These are phyloP conservation scores for Aureobasidium sp. DNA, from an alignment of 2,329 filamentous ascomycete genomes.

Conservation along the genomic window DNA sequence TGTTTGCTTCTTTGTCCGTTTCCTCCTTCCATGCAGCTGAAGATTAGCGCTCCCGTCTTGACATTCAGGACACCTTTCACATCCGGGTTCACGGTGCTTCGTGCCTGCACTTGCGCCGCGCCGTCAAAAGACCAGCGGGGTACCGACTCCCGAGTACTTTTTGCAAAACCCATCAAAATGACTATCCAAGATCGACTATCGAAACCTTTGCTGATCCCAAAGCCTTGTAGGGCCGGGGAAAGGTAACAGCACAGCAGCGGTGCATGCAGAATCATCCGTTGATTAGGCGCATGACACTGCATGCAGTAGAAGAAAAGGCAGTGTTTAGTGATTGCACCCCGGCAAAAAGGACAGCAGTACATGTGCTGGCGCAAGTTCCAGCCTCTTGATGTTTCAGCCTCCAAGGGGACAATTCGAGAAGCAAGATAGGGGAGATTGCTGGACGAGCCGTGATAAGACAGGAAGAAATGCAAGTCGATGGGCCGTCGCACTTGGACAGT, in stretches of 20 bases:
- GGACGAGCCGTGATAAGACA: not conserved
- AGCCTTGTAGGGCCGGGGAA: not conserved
- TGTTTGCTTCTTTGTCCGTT: not conserved
- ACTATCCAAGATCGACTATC: not conserved
- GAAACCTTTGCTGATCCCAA: not conserved
- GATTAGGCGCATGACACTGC: not conserved
- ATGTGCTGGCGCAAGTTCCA: not conserved
- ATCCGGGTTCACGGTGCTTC: not conserved
- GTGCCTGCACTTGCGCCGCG: constrained; percentile 3
- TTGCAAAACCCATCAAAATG: not conserved
- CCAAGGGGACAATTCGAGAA: not conserved
- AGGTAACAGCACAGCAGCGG: not conserved
- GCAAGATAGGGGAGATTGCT: constrained; percentile 8
- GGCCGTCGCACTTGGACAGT: constrained; percentile 1
- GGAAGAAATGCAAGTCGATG: not conserved
- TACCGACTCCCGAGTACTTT: not conserved
- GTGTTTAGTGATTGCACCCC: not conserved
- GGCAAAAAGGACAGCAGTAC: not conserved
- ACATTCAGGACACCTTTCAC: not conserved
- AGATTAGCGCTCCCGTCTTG: not conserved
- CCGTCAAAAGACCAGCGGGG: not conserved
- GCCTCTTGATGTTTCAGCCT: not conserved
- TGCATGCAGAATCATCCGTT: not conserved
- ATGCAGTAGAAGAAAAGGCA: not conserved
- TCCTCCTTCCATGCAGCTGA: not conserved